Base-by-base conservation (phyloP, 2,329 filamentous ascomycete genomes). In the Pseudogymnoascus sp. region DNA sequence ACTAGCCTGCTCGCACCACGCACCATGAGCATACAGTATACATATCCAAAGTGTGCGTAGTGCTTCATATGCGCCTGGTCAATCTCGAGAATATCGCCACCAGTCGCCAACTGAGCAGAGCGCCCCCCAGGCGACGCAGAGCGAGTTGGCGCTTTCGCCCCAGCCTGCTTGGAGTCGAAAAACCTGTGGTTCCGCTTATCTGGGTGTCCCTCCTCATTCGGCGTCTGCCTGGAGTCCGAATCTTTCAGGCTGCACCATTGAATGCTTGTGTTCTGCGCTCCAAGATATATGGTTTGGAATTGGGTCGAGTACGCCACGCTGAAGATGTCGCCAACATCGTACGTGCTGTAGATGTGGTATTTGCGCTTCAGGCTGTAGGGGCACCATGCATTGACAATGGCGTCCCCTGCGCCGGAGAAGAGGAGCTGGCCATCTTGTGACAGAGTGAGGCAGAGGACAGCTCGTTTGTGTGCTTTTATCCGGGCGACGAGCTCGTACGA, bases 321-420 rank as follows among this genome's bases (percentile, higher is more conserved):
- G 74, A 97, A 97, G 64, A 99, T 86, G 77, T 99, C 94, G 65
- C 94, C 94, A 42, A 96, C 90, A 70, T 97, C 94, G 75, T 96
- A 93, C 59, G 88, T 88, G 66, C 92, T 95, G 78, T 96, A 96
- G 66, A 97, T 90, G 66, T 94, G 91, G 77, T 92, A 94, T 0
- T 94, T 80, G 28, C 89, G 86, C 63, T 82, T 83, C 73, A 96
- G 86, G 5, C 85, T 88, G 47, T 79, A 81, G 1, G 92, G 90
- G 69, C 86, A 88, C 94, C 94, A 99, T 44, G 96, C 91, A 73
- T 96, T 97, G 72, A 97, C 88, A 64, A 97, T 89, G 1, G 93
- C 90, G 72, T 99, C 94, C 68, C 92, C 92, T 8, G 92, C 93
- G 69, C 90, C 95, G 10, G 93, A 97, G 75, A 99, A 93, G 8